phyloP scores from a whole-genome alignment of 2,329 filamentous ascomycete genomes.

The Bipolaris sorokiniana region DNA sequence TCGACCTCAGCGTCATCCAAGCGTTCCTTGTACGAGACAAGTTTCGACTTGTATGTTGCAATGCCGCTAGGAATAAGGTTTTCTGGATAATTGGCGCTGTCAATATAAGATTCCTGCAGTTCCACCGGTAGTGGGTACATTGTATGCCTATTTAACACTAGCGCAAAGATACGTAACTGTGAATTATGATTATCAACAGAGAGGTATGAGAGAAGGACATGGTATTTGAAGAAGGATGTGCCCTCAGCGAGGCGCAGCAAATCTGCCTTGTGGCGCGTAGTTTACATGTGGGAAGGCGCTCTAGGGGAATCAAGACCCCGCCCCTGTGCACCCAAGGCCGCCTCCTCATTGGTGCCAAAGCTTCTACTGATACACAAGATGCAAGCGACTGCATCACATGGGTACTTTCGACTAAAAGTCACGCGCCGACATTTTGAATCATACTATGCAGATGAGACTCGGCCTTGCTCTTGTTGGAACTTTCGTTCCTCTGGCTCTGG shows the following conservation, averaged over 20 bases:
- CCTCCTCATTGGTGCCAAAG: not conserved
- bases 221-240: not conserved
- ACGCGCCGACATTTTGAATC: not conserved
- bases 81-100: constrained; percentile 17
- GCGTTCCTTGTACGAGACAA: constrained; percentile 18
- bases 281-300: not conserved
- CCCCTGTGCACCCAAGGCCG: not conserved
- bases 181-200: not conserved
- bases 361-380: not conserved
- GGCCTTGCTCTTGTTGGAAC: not conserved
- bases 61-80: constrained; percentile 18
- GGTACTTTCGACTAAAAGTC: not conserved
- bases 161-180: not conserved
- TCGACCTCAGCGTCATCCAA: constrained; percentile 16
- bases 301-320: not conserved
- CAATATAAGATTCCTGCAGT: constrained; percentile 15
- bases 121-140: constrained; percentile 5
- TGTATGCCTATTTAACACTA: not conserved
- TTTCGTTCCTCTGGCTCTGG: constrained; percentile 3
- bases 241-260: not conserved
- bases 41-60: constrained; percentile 17
- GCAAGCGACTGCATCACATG: not conserved
- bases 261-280: not conserved
- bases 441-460: not conserved
- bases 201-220: not conserved